Conservation (phyloP, 768 basidiomycete genomes). For the Lentinula sp. region DNA sequence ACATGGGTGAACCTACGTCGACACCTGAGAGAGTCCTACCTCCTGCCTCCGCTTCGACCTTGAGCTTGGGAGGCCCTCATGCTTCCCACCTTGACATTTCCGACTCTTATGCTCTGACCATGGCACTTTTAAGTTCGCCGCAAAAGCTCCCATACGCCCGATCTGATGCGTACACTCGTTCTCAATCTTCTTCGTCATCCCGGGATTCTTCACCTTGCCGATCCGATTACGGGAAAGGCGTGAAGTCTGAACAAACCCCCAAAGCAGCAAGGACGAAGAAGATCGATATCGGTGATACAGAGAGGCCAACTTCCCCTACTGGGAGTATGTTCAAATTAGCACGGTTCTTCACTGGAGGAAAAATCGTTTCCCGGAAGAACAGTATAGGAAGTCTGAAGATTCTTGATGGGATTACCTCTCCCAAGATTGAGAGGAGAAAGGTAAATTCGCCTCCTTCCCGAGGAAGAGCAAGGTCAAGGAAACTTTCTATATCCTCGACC, state of each 20-base stretch:
- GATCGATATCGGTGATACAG: not conserved
- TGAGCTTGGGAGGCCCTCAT: not conserved
- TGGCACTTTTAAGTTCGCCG: not conserved
- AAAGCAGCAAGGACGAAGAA: not conserved
- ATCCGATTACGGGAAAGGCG: not conserved
- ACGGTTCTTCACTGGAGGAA: not conserved
- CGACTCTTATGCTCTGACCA: not conserved
- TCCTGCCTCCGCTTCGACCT: not conserved
- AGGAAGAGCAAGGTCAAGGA: not conserved
- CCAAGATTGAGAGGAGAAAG: not conserved
- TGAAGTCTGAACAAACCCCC: not conserved
- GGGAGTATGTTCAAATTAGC: not conserved
- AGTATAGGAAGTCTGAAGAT: not conserved
- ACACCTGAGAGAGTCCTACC: not conserved
- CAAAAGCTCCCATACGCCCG: not conserved
- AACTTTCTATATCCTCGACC: not conserved
- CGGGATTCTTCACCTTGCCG: not conserved
- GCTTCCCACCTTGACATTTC: not conserved
- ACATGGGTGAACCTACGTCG: not conserved
- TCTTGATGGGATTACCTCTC: not conserved
- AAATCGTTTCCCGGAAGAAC: not conserved
- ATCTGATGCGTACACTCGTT: not conserved
- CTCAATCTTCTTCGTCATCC: not conserved
- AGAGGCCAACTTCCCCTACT: not conserved
- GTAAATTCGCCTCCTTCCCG: not conserved